Percentiles rank a stretch among this genome's conserved stretches.
These are phyloP conservation scores for Entelexis paramagnoliae DNA, from an alignment of 1,139 yeast genomes.

Conservation along the genomic window DNA sequence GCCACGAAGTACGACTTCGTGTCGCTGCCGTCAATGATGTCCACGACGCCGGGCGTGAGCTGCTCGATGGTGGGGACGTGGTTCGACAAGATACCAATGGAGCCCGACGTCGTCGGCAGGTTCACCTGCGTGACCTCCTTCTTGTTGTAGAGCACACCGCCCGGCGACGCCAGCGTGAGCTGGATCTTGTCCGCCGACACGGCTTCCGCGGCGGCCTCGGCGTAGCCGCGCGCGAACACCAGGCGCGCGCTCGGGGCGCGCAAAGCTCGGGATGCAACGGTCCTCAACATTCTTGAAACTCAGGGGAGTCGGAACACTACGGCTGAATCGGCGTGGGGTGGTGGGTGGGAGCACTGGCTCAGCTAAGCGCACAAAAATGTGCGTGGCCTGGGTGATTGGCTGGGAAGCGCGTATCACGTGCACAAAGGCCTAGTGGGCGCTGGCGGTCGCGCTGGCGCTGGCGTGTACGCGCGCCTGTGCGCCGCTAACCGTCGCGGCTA, in stretches of 20 bases:
- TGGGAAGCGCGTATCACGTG: conserved; percentile 1
- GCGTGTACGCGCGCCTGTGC: no score
- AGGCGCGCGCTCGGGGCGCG: conserved; percentile 23
- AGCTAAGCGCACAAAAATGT: conserved; percentile 10
- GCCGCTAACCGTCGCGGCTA: no score
- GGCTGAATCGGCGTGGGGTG: background rate
- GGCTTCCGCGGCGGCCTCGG: conserved; percentile 47
- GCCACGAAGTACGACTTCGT: conserved; percentile 78
- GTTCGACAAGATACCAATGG: conserved; percentile 93
- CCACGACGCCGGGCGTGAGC: conserved; percentile 92
- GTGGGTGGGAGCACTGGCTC: conserved; percentile 1
- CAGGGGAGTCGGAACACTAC: background rate
- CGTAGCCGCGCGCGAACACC: conserved; percentile 45
- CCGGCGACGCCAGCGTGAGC: conserved; percentile 86
- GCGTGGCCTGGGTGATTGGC: conserved; percentile 8
- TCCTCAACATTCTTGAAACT: conserved; percentile 22
- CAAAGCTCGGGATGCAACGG: conserved; percentile 23
- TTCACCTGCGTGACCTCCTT: conserved; percentile 72
- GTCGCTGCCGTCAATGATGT: conserved; percentile 72
- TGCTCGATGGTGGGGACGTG: conserved; percentile 98
- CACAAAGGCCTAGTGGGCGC: background rate
- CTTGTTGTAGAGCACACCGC: conserved; percentile 43
- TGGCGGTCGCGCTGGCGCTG: no score
- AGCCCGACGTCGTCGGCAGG: conserved; percentile 93
- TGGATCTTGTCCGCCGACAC: conserved; percentile 70